Evolutionary conservation across 352 stramenopile species (phyloP).

Genomic region (Hyaloperonospora brassicae): DNA sequence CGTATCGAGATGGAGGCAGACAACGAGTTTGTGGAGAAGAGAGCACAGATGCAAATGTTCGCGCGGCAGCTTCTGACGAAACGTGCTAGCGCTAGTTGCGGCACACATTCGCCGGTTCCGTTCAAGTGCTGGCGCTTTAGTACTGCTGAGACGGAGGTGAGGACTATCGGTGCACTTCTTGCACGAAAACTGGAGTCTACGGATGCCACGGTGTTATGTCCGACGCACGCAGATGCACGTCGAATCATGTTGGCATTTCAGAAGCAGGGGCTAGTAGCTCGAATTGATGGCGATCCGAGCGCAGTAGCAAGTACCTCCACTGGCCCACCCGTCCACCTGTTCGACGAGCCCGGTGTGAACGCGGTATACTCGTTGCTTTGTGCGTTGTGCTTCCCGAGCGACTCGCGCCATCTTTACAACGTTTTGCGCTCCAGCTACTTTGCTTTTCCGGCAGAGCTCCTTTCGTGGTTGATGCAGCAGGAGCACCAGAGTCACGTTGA

Average conservation of each 20-base stretch:
- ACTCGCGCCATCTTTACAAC: slow-evolving; percentile 73
- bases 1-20: slow-evolving; percentile 3
- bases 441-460: slow-evolving; percentile 39
- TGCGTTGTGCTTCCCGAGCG: slow-evolving; percentile 51
- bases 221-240: slow-evolving; percentile 30
- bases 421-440: slow-evolving; percentile 61
- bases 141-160: slow-evolving; percentile 19
- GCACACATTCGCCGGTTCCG: slow-evolving; percentile 7
- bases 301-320: slow-evolving; percentile 9
- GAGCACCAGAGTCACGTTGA: slow-evolving; percentile 39
- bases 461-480: slow-evolving; percentile 63
- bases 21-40: slow-evolving; percentile 1
- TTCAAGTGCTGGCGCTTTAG: slow-evolving; percentile 22
- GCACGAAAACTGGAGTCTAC: slow-evolving; percentile 7
- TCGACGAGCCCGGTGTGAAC: slow-evolving; percentile 57
- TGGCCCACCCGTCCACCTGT: slow-evolving; percentile 26
- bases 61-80: slow-evolving; percentile 18
- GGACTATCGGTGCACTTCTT: slow-evolving; percentile 17
- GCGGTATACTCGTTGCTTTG: slow-evolving; percentile 59
- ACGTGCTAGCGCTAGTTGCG: not conserved
- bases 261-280: slow-evolving; percentile 29
- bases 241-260: slow-evolving; percentile 31
- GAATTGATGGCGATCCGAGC: slow-evolving; percentile 4
- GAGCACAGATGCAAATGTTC: slow-evolving; percentile 19
- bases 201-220: slow-evolving; percentile 29